These are phyloP conservation scores for Chamaecyparis obtusa DNA, from an alignment of 75 land plant species.

Conservation along the genomic window DNA sequence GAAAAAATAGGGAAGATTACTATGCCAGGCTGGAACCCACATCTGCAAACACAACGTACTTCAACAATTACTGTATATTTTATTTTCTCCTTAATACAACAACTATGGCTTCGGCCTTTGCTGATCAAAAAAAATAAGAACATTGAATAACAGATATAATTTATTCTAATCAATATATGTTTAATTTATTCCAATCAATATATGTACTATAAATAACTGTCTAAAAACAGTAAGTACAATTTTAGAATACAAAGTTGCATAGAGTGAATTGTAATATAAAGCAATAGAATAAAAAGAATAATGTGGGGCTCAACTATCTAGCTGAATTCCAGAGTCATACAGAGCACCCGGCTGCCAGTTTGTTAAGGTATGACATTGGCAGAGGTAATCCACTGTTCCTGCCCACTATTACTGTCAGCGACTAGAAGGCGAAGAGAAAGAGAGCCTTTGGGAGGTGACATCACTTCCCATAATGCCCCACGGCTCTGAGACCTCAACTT, in stretches of 20 bases:
- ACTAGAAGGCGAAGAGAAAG: constrained; percentile 27
- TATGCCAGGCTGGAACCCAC: too few relatives aligned
- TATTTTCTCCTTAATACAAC: too few relatives aligned
- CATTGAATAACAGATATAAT: too few relatives aligned
- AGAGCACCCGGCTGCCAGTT: background rate
- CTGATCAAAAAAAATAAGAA: too few relatives aligned
- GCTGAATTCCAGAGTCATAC: constrained; percentile 11
- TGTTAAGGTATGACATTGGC: background rate
- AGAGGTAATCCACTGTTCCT: background rate
- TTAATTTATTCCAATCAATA: too few relatives aligned
- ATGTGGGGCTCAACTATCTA: background rate
- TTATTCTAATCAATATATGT: too few relatives aligned
- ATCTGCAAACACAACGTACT: too few relatives aligned
- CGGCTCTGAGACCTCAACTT: constrained; percentile 37
- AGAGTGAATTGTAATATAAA: background rate
- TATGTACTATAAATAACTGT: too few relatives aligned
- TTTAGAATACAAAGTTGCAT: background rate
- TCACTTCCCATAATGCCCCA: constrained; percentile 59
- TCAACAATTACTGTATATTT: too few relatives aligned
- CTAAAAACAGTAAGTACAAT: too few relatives aligned
- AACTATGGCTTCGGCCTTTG: constrained; percentile 31
- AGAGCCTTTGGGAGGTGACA: constrained; percentile 40
- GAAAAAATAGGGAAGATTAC: too few relatives aligned
- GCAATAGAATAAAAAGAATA: background rate
- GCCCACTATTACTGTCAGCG: constrained; percentile 32